Base-by-base conservation (phyloP, 768 basidiomycete genomes). In the Boletus huronensis region DNA sequence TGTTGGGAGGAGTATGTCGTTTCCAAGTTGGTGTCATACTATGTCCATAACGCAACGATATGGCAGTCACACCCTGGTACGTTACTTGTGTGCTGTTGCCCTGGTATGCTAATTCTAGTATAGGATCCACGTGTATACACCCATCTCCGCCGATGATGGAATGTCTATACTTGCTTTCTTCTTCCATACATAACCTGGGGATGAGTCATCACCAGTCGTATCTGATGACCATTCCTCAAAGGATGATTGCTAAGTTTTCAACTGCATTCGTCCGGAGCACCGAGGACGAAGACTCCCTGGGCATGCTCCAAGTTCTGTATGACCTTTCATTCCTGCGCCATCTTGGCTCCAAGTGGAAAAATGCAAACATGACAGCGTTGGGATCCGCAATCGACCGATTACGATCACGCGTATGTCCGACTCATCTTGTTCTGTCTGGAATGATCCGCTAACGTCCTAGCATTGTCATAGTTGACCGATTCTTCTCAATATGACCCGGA, bases 61-160 rank as follows among this genome's bases (percentile, higher is more conserved):
- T 35, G 53, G 49, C 53, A 46, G 28, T 23, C 43, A 48, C 38
- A 32, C 28, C 16, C 35, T 29, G 62, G 67, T 65, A 49, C 16
- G 58, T 35, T 48, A 23, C 44, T 44, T 46, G 23, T 56, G 41
- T 39, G 31, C 29, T 39, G 38, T 48, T 38, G 48, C 19, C 46
- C n/a, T 52, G 26, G 32, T 50, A 11, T 58, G 32, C 55, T 68
- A 28, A 63, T 52, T 36, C 28, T 42, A 44, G 32, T 28, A 47
- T 25, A 72, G 70, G 54, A 36, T 43, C 51, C 38, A 46, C 45
- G 53, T 55, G 43, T 42, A 69, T 59, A 52, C 75, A 77, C 9
- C 81, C 83, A 44, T 87, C 87, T 34, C 66, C 80, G 45, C 66
- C 72, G 40, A 74, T 88, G 48, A 72, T 85, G 53, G 74, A 79